Base-by-base conservation (phyloP, 768 basidiomycete species). In the Collybia sordida region DNA sequence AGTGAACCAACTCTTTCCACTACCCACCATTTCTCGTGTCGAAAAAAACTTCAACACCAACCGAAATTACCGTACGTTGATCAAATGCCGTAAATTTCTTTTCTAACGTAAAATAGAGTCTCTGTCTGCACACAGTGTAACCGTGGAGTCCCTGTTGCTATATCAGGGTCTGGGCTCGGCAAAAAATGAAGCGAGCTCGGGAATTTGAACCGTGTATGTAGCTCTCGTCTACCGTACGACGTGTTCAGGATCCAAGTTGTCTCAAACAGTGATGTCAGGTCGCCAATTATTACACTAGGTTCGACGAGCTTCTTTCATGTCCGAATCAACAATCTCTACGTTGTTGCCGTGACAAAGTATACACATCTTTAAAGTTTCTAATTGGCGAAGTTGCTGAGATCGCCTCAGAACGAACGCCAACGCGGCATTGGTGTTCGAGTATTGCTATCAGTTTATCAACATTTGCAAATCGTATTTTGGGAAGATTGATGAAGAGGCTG, bases 291-390 rank as follows among this genome's bases (percentile, higher is more conserved):
- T 65, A 98, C 97, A 0, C 80, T 99, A 19, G 95, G 96, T 21
- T 98, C 94, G 18, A 98, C 96, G 0, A 96, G 94, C 62, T 99
- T 99, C 82, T 98, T 99, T 68, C 97, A 99, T 64, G 95, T 98
- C 53, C 77, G 93, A 54, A 77, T 96, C 50, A 95, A 96, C 73
- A 98, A 97, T 59, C 79, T 99, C 36, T 99, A 98, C 64, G 80
- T 99, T 21, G 88, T 97, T 4, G 93, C 93, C 3, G 93, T 98
- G 12, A 98, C 96, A 21, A 98, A 98, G 94, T 94, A 52, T 59
- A 82, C 66, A 19, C 34, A 24, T n/a, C n/a, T n/a, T 19, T 23
- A 18, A 31, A 37, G 27, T 36, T n/a, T 22, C 35, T 22, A 23
- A 21, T 34, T 11, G 11, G 3, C 22, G 25, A 9, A 21, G 15